Base-by-base conservation (phyloP, 2,329 filamentous ascomycete species). In the Penicillium sp. region DNA sequence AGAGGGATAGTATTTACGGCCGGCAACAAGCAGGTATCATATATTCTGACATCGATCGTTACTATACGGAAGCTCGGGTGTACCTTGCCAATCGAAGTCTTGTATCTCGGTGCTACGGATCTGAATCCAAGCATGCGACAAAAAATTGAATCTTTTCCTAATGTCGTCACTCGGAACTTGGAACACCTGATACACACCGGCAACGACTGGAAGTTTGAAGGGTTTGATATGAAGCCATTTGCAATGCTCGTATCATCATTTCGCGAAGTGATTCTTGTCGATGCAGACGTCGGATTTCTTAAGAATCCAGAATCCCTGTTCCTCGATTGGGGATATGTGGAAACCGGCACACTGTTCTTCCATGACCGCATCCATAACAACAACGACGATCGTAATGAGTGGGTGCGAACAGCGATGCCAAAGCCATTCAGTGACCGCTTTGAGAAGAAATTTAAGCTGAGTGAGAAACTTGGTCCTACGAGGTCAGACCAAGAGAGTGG, bases 211-310 rank as follows among this genome's bases (percentile, higher is more conserved):
- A 68, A 67, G 33, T 62, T 79, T 40, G 70, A 68, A 9, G 76
- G 77, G 5, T 79, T 76, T 75, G 76, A 76, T 0, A 74, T 71
- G 21, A 79, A 79, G 59, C 75, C 77, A 1, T 79, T 76, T 47
- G 76, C 76, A 1, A 76, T 78, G 24, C 64, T 79, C 5, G 62
- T 77, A 57, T 78, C 75, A 1, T 77, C 73, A 28, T 79, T 79
- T 64, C 74, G 75, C 5, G 76, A 79, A 61, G 72, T 71, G 53
- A 75, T 79, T 42, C 76, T 79, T 59, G 75, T 79, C 58, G 76
- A 79, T 56, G 76, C 76, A 0, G 77, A 79, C 57, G 70, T 71
- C 6, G 63, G 76, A 18, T 79, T 79, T 63, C 72, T 79, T 59
- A 65, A 68, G 16, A 71, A 77, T 55, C 77, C 76, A 0, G 72